phyloP scores from a whole-genome alignment of 192 early-diverging fungal genomes.

The Entomortierella lignicola region DNA sequence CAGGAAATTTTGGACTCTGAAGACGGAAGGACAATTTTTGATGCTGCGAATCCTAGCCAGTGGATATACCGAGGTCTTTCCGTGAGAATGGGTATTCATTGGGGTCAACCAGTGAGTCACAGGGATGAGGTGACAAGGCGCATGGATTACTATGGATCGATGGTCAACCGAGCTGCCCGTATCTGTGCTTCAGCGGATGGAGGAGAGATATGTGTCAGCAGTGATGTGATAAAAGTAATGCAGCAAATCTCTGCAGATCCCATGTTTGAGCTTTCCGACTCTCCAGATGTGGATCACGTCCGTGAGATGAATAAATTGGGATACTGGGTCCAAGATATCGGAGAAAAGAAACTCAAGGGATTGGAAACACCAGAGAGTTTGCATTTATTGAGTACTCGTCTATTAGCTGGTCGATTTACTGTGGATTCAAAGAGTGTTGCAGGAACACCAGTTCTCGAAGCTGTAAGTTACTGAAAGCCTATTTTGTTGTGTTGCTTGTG shows the following conservation, averaged over 20 bases:
- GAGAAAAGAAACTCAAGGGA: constrained; percentile 88
- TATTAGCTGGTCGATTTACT: constrained; percentile 21
- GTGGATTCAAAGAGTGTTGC: constrained; percentile 20
- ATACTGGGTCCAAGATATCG: constrained; percentile 77
- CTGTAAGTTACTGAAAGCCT: constrained; percentile 13
- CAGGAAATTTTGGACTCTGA: constrained; percentile 81
- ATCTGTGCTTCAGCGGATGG: constrained; percentile 89
- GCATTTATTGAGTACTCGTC: constrained; percentile 62
- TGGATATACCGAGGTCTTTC: constrained; percentile 86
- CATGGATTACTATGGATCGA: constrained; percentile 96
- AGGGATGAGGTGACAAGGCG: constrained; percentile 89
- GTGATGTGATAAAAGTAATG: constrained; percentile 69
- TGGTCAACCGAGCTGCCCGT: constrained; percentile 90
- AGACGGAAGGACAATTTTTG: constrained; percentile 80
- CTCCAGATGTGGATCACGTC: constrained; percentile 31
- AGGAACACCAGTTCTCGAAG: constrained; percentile 13
- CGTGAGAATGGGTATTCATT: constrained; percentile 95
- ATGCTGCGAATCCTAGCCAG: constrained; percentile 59
- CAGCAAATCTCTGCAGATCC: constrained; percentile 30
- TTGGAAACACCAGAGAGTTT: constrained; percentile 89
- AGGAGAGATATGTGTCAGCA: constrained; percentile 89
- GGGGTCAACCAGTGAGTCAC: constrained; percentile 87
- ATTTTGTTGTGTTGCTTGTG: background rate
- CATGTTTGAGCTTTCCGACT: constrained; percentile 15
- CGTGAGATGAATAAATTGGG: constrained; percentile 71